Percentiles rank a stretch among this genome's conserved stretches.
phyloP scores from a whole-genome alignment of 371 early-diverging fungal species.

The Mortierella sp. region DNA sequence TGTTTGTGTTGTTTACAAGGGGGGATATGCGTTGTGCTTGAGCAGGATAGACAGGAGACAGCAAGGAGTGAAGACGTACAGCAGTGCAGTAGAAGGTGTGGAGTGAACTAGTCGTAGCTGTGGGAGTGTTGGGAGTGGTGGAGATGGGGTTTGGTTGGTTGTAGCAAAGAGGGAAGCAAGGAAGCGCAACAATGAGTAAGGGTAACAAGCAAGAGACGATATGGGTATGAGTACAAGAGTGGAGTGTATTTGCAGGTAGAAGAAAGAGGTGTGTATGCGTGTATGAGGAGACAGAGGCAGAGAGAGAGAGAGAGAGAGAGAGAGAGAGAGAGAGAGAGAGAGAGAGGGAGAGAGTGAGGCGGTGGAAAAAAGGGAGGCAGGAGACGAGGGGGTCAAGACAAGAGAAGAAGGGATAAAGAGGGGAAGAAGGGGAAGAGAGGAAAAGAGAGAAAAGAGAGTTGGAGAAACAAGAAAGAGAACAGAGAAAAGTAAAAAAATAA shows the following conservation, averaged over 20 bases:
- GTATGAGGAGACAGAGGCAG: too few species aligned
- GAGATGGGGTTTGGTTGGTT: neutral
- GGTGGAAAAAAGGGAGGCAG: neutral
- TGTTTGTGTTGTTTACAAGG: neutral
- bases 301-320: neutral
- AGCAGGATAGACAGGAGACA: neutral
- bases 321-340: neutral
- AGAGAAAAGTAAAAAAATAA: neutral
- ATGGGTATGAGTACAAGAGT: neutral
- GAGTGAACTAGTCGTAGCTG: neutral
- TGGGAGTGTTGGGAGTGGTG: too few species aligned
- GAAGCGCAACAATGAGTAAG: neutral
- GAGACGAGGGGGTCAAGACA: neutral
- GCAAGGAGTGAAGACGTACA: conserved; percentile 8
- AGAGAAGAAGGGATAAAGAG: neutral
- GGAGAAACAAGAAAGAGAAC: neutral
- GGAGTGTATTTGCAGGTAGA: neutral
- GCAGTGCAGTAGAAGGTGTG: neutral
- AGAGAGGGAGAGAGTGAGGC: neutral
- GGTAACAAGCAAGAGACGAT: neutral
- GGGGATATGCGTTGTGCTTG: neutral
- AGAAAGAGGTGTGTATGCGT: conserved; percentile 6
- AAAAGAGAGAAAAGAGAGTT: neutral
- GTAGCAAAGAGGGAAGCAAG: neutral
- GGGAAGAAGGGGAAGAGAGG: neutral